phyloP scores from a whole-genome alignment of 805 yeast species.

The Starmerella floricola region DNA sequence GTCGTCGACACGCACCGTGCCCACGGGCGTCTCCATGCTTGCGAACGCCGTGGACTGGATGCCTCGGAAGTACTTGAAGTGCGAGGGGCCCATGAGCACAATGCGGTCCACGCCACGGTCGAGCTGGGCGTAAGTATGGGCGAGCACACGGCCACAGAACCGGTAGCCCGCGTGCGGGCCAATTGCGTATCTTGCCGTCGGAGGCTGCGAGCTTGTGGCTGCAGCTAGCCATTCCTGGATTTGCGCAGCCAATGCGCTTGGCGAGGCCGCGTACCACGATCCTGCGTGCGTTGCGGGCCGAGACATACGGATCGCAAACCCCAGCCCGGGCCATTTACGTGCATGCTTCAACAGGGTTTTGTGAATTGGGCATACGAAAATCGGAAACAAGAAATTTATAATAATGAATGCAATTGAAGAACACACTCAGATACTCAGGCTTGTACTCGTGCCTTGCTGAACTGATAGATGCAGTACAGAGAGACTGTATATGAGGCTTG shows the following conservation, averaged over 20 bases:
- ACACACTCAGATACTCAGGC: too few relatives aligned
- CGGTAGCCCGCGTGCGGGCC: conserved; percentile 87
- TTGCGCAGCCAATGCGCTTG: conserved; percentile 37
- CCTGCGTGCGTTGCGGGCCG: conserved; percentile 72
- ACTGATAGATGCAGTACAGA: too few relatives aligned
- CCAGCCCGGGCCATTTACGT: too few relatives aligned
- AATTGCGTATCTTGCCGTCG: conserved; percentile 31
- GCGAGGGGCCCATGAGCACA: conserved; percentile 85
- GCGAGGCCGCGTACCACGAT: conserved; percentile 60
- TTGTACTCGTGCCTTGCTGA: too few relatives aligned
- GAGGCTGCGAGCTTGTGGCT: not conserved
- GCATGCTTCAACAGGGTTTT: too few relatives aligned
- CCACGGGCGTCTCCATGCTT: conserved; percentile 72
- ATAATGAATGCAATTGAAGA: not conserved
- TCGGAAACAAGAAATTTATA: too few relatives aligned
- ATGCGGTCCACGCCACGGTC: conserved; percentile 51
- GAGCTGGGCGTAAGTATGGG: conserved; percentile 62
- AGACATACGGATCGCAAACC: not conserved
- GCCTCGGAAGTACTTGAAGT: conserved; percentile 67
- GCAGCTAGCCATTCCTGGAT: conserved; percentile 36
- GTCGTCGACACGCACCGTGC: conserved; percentile 55
- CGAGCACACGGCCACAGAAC: conserved; percentile 67
- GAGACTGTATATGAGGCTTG: too few relatives aligned
- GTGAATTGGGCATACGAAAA: too few relatives aligned
- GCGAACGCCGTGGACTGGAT: conserved; percentile 43